Percentiles rank a stretch among this genome's conserved stretches.
Evolutionary conservation across 805 yeast species (phyloP).

Genomic region (Myxozyma sirexii): DNA sequence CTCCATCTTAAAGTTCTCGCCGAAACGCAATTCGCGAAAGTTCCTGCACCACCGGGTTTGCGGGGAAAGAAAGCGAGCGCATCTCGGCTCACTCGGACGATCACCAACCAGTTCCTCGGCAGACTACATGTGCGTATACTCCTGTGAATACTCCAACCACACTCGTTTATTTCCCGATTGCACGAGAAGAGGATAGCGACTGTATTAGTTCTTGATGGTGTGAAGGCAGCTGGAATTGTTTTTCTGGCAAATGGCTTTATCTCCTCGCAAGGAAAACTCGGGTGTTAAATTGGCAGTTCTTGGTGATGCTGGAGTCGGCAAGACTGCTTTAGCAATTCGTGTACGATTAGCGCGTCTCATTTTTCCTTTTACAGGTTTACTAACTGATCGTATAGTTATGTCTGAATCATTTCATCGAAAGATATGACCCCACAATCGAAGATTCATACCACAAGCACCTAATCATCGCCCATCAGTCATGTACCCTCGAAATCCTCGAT

Average conservation of each 20-base stretch:
- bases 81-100: too few species aligned
- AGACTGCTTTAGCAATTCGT: slow-evolving; percentile 73
- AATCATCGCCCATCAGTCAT: slow-evolving; percentile 83
- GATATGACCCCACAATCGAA: slow-evolving; percentile 96
- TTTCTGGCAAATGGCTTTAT: not conserved
- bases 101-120: too few species aligned
- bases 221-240: not conserved
- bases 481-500: slow-evolving; percentile 84
- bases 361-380: not conserved
- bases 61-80: too few species aligned
- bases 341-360: slow-evolving; percentile 5
- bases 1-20: slow-evolving; percentile 1
- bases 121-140: too few species aligned
- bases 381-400: slow-evolving; percentile 30
- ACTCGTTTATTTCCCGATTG: not conserved
- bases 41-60: too few species aligned
- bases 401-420: slow-evolving; percentile 54
- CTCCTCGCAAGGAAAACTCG: slow-evolving; percentile 15
- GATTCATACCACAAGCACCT: slow-evolving; percentile 90
- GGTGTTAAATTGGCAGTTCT: slow-evolving; percentile 67
- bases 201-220: not conserved
- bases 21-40: not conserved
- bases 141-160: too few species aligned
- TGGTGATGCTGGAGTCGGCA: slow-evolving; percentile 98
- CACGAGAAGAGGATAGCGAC: not conserved